phyloP scores from a whole-genome alignment of 805 yeast species.

The Clavispora fructus region DNA sequence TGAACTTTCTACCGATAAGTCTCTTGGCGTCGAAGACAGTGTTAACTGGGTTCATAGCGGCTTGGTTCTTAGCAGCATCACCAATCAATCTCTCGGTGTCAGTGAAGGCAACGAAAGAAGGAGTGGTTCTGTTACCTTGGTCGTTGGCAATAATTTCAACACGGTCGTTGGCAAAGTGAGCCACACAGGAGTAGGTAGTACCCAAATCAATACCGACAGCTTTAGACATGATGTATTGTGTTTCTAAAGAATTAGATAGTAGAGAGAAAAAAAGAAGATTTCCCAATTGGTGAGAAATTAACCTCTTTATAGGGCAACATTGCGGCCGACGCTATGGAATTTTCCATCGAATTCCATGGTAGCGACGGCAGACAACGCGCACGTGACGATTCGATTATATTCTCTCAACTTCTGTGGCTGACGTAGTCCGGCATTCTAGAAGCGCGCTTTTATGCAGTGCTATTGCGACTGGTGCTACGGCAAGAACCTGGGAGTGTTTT shows the following conservation, averaged over 20 bases:
- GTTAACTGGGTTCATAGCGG: conserved; percentile 31
- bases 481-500: too few species aligned
- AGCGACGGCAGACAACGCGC: background rate
- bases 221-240: conserved; percentile 18
- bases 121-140: conserved; percentile 32
- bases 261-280: conserved; percentile 3
- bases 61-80: conserved; percentile 32
- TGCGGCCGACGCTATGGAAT: conserved; percentile 10
- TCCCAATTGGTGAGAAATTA: conserved; percentile 1
- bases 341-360: conserved; percentile 12
- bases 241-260: conserved; percentile 1
- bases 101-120: conserved; percentile 30
- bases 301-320: conserved; percentile 1
- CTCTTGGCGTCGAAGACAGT: conserved; percentile 31
- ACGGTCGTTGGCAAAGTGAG: conserved; percentile 29
- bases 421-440: background rate
- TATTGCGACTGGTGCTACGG: too few species aligned
- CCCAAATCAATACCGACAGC: conserved; percentile 32
- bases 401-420: background rate
- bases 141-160: conserved; percentile 30
- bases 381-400: background rate
- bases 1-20: conserved; percentile 28
- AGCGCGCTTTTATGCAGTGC: too few species aligned
- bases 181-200: conserved; percentile 31
- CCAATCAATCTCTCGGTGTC: conserved; percentile 30